A percentile compares a stretch with the other conserved stretches of the same genome.
Conservation (phyloP, 75 land plant species). For the Picea glauca region DNA sequence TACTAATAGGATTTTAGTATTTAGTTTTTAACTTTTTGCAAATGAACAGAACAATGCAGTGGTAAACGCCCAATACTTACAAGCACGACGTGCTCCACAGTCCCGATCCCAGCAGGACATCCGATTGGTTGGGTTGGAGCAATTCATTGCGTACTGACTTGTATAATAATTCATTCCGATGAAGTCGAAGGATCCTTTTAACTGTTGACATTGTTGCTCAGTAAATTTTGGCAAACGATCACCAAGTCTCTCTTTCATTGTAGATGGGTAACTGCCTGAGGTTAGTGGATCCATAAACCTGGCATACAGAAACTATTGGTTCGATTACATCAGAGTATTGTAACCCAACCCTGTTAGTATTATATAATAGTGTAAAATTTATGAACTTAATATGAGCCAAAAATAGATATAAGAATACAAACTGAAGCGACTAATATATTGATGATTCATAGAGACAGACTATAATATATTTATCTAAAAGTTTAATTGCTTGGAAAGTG, state of each 20-base stretch:
- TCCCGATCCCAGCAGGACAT: background rate
- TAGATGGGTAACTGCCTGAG: conserved; percentile 39
- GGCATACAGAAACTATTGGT: background rate
- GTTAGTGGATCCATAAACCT: conserved; percentile 50
- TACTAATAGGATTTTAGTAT: background rate
- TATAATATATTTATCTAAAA: too few relatives aligned
- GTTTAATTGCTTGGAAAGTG: too few relatives aligned
- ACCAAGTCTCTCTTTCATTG: conserved; percentile 26
- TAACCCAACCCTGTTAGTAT: too few relatives aligned
- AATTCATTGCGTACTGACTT: conserved; percentile 18
- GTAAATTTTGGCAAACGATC: conserved; percentile 42
- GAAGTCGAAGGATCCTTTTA: conserved; percentile 53
- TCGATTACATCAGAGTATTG: too few relatives aligned
- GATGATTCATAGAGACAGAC: too few relatives aligned
- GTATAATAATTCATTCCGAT: conserved; percentile 49
- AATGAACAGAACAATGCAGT: background rate
- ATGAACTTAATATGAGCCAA: too few relatives aligned
- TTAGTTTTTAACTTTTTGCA: background rate
- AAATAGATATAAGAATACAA: too few relatives aligned
- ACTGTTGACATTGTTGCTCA: conserved; percentile 14
- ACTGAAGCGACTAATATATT: too few relatives aligned
- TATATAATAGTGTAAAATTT: too few relatives aligned
- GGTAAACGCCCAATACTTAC: background rate
- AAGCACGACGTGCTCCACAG: background rate
- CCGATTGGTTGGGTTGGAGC: background rate